Evolutionary conservation across 495 filamentous ascomycete genomes (phyloP), one percentile per base, ranked within the genome.

Genomic region (Xylaria scruposa): DNA sequence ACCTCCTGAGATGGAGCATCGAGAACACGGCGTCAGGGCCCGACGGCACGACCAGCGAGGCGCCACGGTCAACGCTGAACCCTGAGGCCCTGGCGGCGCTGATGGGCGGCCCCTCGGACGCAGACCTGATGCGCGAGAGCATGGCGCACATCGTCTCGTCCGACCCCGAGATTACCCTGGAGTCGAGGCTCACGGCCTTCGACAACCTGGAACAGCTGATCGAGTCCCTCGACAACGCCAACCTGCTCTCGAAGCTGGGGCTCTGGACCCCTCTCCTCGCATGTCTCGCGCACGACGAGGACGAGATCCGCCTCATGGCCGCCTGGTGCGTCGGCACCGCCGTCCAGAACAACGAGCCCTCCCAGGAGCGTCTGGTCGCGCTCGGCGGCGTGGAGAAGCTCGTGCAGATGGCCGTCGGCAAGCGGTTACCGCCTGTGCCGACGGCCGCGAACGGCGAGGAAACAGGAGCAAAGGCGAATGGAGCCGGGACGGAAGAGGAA

Each of bases 131-230:
- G 96, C 89, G 88, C 64, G 89, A 90, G 44, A 86, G 92, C 59
- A 96, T 99, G 88, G 87, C 85, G 19, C 89, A 91, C 42, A 88
- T 98, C 69, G 83, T 83, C 24, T 89, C 85, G 0, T 78, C 88
- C 6, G 88, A 93, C 73, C 80, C 86, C 6, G 84, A 83, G 21
- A 77, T 90, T 42, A 85, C 88, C 8, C 84, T 97, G 69, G 90
- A 95, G 53, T 89, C 95, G 79, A 93, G 93, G 80, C 78, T 97
- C 47, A 90, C 89, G 60, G 97, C 97, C 40, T 97, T 98, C 81
- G 96, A 99, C 86, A 97, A 98, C 84, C 92, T 98, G 64, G 94
- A 98, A 83, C 91, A 97, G 79, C 84, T 98, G 51, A 90, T 98
- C 74, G 96, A 97, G 84, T 87, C 85, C 49, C 88, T 98, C 71